Evolutionary conservation across 2,329 filamentous ascomycete species (phyloP).

Genomic region (Talaromyces amestolkiae): DNA sequence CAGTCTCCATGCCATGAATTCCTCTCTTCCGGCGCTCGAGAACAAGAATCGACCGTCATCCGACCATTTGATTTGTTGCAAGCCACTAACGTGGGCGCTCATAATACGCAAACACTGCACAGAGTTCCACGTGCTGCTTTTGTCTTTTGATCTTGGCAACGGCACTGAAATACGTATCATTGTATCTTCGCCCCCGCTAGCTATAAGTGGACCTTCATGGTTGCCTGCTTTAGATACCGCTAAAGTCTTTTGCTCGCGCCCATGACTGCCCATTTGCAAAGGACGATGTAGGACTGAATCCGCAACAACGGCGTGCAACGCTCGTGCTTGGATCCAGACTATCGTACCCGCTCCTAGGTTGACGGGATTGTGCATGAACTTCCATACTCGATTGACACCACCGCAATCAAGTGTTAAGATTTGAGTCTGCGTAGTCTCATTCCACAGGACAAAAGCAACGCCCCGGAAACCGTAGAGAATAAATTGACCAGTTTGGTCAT

Average conservation of each 20-base stretch:
- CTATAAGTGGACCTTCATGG: constrained; percentile 46
- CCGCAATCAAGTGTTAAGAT: constrained; percentile 75
- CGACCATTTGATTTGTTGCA: constrained; percentile 78
- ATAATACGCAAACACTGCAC: constrained; percentile 62
- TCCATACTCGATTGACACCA: constrained; percentile 77
- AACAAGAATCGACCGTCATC: constrained; percentile 67
- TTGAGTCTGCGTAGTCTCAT: constrained; percentile 68
- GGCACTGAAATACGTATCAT: constrained; percentile 65
- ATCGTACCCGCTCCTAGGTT: constrained; percentile 41
- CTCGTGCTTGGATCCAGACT: constrained; percentile 71
- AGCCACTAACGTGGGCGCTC: constrained; percentile 75
- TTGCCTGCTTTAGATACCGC: constrained; percentile 43
- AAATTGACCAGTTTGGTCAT: constrained; percentile 52
- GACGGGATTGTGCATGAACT: constrained; percentile 44
- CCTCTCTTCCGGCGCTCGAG: constrained; percentile 82
- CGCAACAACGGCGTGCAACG: constrained; percentile 48
- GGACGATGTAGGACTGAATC: constrained; percentile 42
- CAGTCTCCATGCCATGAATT: constrained; percentile 82
- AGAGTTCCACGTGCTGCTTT: constrained; percentile 23
- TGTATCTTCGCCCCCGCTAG: constrained; percentile 70
- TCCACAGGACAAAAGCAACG: constrained; percentile 77
- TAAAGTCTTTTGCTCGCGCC: constrained; percentile 74
- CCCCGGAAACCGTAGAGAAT: constrained; percentile 78
- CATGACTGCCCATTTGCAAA: constrained; percentile 72
- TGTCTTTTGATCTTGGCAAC: constrained; percentile 20